Evolutionary conservation across 768 basidiomycete species (phyloP).

Genomic region (Suillus subalutaceus): DNA sequence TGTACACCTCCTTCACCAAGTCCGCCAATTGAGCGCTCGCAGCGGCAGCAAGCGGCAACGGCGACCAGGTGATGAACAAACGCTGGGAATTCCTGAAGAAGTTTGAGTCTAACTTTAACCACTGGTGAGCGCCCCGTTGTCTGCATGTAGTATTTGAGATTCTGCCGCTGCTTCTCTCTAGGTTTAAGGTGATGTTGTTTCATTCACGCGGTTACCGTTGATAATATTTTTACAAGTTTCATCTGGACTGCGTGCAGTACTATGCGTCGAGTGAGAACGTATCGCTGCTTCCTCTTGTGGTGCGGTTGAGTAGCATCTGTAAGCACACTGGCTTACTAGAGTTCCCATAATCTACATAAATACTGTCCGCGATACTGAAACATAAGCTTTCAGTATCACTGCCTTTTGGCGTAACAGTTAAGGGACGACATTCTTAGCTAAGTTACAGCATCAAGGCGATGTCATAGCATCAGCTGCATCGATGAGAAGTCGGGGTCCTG

Average conservation of each 20-base stretch:
- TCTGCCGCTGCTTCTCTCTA: conserved; percentile 21
- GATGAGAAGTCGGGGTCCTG: not conserved
- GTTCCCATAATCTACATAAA: no score
- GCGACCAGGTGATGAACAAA: conserved; percentile 68
- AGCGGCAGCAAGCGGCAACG: conserved; percentile 59
- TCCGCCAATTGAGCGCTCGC: conserved; percentile 70
- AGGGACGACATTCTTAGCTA: not conserved
- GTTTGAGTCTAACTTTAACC: conserved; percentile 94
- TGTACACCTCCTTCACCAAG: conserved; percentile 85
- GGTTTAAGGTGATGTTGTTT: conserved; percentile 54
- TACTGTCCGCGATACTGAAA: no score
- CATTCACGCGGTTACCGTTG: not conserved
- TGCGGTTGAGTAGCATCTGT: conserved; percentile 54
- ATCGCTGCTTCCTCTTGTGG: conserved; percentile 84
- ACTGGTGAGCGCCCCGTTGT: conserved; percentile 58
- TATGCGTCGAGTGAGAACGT: conserved; percentile 95
- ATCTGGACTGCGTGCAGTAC: conserved; percentile 82
- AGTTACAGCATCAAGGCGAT: no score
- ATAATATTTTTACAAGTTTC: conserved; percentile 42
- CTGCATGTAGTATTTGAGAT: conserved; percentile 1
- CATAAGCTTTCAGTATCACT: no score
- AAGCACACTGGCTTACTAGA: no score
- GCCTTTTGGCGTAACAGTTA: no score
- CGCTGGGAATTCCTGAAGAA: conserved; percentile 83
- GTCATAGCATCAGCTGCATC: not conserved